phyloP scores from a whole-genome alignment of 164 flowering plant genomes.

The Sedum album region DNA sequence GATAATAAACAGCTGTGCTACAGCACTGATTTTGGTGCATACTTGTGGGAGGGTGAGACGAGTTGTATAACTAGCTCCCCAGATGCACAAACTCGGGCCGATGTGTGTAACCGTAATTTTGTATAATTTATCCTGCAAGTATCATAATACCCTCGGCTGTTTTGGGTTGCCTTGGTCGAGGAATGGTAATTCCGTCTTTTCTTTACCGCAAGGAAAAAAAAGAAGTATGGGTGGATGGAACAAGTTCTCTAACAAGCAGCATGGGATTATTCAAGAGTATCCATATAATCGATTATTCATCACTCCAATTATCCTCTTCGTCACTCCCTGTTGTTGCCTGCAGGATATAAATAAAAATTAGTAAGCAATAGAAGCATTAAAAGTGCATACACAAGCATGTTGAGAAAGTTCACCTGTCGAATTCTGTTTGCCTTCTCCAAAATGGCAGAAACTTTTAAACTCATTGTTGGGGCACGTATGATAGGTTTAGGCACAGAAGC shows the following conservation, averaged over 20 bases:
- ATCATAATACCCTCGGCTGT: no score
- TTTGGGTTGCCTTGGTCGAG: no score
- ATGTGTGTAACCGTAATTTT: no score
- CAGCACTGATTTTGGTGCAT: no score
- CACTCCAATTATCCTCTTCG: constrained; percentile 81
- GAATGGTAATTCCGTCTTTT: no score
- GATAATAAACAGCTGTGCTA: no score
- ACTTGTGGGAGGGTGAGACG: no score
- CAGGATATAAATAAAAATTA: neutral
- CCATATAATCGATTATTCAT: constrained; percentile 26
- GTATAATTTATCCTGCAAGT: no score
- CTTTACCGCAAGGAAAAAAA: no score
- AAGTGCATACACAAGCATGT: constrained; percentile 6
- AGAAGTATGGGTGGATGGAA: no score
- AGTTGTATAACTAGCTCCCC: no score
- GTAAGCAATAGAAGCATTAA: neutral
- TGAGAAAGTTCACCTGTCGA: constrained; percentile 59
- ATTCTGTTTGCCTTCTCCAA: constrained; percentile 94
- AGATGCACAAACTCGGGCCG: no score
- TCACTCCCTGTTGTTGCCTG: constrained; percentile 91
- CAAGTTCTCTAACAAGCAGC: neutral
- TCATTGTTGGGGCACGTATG: constrained; percentile 74
- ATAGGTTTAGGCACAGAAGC: constrained; percentile 48
- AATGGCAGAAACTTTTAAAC: constrained; percentile 85
- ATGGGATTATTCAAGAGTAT: neutral